Conservation (phyloP, 768 basidiomycete genomes). For the Dacryopinax primogenitus region DNA sequence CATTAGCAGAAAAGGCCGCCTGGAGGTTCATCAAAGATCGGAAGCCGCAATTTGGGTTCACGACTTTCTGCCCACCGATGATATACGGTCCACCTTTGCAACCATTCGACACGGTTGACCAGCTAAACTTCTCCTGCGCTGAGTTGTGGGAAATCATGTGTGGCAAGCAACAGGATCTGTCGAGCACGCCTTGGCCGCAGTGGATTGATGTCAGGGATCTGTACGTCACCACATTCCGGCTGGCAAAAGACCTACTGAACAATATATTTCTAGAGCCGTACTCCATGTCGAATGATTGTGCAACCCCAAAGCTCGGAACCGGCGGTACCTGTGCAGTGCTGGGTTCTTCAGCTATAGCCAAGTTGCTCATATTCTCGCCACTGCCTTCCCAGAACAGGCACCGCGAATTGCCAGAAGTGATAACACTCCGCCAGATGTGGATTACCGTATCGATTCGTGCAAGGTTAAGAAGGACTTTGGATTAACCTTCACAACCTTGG, state of each 20-base stretch:
- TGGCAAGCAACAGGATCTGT: neutral
- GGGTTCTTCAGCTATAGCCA: constrained; percentile 1
- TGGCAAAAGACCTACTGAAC: no score
- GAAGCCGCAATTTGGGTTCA: constrained; percentile 16
- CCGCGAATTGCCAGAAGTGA: neutral
- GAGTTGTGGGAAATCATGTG: constrained; percentile 10
- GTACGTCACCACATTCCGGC: no score
- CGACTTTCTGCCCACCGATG: constrained; percentile 14
- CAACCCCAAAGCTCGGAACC: neutral
- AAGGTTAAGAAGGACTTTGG: neutral
- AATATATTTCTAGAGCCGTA: neutral
- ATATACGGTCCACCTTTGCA: constrained; percentile 14
- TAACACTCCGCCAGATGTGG: neutral
- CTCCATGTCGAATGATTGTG: neutral
- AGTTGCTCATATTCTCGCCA: neutral
- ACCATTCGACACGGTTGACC: neutral
- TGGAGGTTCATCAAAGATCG: constrained; percentile 17
- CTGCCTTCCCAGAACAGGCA: neutral
- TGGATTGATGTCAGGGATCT: neutral
- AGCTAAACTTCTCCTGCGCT: constrained; percentile 11
- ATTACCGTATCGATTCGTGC: neutral
- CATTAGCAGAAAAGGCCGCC: constrained; percentile 17
- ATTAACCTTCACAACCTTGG: neutral
- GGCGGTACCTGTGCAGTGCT: neutral
- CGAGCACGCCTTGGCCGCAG: neutral